Conservation (phyloP, 2,329 filamentous ascomycete species). For the Venturia nashicola region DNA sequence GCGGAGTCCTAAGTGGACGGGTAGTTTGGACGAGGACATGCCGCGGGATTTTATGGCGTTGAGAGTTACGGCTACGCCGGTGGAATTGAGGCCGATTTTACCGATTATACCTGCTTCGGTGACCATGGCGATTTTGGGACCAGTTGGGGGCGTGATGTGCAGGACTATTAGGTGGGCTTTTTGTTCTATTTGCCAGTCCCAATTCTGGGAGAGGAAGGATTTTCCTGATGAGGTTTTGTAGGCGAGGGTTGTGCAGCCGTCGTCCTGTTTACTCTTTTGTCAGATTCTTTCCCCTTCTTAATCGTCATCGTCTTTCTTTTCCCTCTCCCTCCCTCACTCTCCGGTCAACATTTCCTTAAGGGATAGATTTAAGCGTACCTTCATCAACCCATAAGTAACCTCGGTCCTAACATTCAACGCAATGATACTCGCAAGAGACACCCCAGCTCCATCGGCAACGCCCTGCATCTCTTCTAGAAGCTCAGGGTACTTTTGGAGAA, state of each 20-base stretch:
- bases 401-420: constrained; percentile 47
- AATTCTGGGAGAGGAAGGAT: constrained; percentile 43
- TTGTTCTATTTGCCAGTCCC: constrained; percentile 46
- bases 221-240: constrained; percentile 26
- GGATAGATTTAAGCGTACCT: constrained; percentile 7
- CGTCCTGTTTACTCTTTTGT: constrained; percentile 15
- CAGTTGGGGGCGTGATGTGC: constrained; percentile 26
- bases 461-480: constrained; percentile 32
- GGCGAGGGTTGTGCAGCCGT: constrained; percentile 44
- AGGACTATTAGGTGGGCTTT: constrained; percentile 37
- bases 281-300: neutral
- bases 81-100: constrained; percentile 52
- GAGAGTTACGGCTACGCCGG: constrained; percentile 45
- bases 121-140: constrained; percentile 40
- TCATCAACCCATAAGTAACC: constrained; percentile 45
- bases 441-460: constrained; percentile 37
- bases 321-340: too few relatives aligned
- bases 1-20: constrained; percentile 50
- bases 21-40: constrained; percentile 38
- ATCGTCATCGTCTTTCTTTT: too few relatives aligned
- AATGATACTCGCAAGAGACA: constrained; percentile 39
- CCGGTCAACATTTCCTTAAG: too few relatives aligned
- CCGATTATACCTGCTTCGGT: constrained; percentile 51
- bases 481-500: constrained; percentile 30
- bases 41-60: constrained; percentile 50